Evolutionary conservation across 1,284 basidiomycete genomes (phyloP).

Genomic region (Sphaerobolus stellatus): DNA sequence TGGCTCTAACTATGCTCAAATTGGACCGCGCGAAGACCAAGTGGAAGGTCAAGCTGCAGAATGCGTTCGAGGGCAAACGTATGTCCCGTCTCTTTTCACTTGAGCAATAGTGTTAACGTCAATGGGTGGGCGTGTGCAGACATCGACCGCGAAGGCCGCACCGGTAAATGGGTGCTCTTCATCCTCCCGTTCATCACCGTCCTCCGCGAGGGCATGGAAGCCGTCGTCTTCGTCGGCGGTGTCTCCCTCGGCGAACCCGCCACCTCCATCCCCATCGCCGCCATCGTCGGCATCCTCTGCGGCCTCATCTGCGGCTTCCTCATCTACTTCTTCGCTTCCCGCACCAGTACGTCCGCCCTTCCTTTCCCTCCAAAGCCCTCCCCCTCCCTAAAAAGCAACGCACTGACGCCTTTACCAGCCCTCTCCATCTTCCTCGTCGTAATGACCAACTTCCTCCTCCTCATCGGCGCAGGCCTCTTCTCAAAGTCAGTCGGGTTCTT

Average conservation of each 20-base stretch:
- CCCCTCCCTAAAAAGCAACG: neutral
- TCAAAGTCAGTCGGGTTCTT: conserved; percentile 71
- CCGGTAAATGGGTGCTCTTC: conserved; percentile 84
- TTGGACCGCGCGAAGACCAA: conserved; percentile 80
- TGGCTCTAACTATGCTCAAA: conserved; percentile 77
- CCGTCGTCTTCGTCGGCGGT: conserved; percentile 90
- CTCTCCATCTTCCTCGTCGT: conserved; percentile 80
- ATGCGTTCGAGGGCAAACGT: conserved; percentile 65
- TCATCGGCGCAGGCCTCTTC: conserved; percentile 91
- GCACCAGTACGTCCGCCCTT: conserved; percentile 52
- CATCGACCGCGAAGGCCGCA: conserved; percentile 43
- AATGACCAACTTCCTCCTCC: conserved; percentile 86
- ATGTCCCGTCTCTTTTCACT: conserved; percentile 31
- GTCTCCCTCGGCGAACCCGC: conserved; percentile 83
- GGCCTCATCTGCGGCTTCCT: conserved; percentile 69
- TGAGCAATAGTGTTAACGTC: neutral
- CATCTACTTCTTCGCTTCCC: conserved; percentile 75
- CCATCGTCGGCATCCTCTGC: conserved; percentile 77
- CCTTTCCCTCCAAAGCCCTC: neutral
- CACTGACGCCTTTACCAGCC: conserved; percentile 37
- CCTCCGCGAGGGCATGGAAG: conserved; percentile 90
- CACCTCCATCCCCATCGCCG: conserved; percentile 83
- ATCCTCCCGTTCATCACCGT: conserved; percentile 87
- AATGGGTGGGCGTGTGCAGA: conserved; percentile 37
- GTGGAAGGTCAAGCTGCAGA: conserved; percentile 86